Evolutionary conservation across 768 basidiomycete genomes (phyloP), one percentile per base, ranked within the genome.

Genomic region (Serendipita sp.): DNA sequence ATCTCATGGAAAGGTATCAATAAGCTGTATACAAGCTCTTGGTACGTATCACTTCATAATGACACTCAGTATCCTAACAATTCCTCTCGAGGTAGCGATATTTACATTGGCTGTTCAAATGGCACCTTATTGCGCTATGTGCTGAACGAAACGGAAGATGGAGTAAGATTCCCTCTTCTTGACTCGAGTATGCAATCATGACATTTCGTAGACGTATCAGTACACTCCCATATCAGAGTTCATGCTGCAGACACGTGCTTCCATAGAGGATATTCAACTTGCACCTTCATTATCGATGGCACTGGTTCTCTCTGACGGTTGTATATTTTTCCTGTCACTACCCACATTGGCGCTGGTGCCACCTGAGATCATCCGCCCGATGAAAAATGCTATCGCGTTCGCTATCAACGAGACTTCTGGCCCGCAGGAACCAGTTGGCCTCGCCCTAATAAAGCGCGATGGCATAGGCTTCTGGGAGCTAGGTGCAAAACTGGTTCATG

Each of bases 81-180:
- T 35, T 60, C 35, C 10, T 30, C 48, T 41, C 41, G 41, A 60
- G 56, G 36, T n/a, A 28, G 35, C 16, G 35, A 60, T 10, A 60
- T 60, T 60, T 60, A 60, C 35, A 28, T 60, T 35, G 56, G 56
- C 10, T 60, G 28, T 35, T 60, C 56, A 18, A 60, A 60, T 60
- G 56, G 56, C 16, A 8, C 28, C 8, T 60, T 60, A 35, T 3
- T 8, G 11, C 28, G 56, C 28, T 60, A 23, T 18, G n/a, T 18
- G 8, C 56, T 60, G 16, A 35, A 60, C 28, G 56, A 60, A 34
- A 34, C 28, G 8, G 36, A n/a, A 10, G 56, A 60, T 38, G 56
- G 56, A 32, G 48, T 51, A 51, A 51, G 48, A 18, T 32, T 18
- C n/a, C n/a, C 7, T 2, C 48, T 5, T 51, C n/a, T 51, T 51